Evolutionary conservation across 2,329 filamentous ascomycete species (phyloP).

Genomic region (Westerdykella aurantiaca): DNA sequence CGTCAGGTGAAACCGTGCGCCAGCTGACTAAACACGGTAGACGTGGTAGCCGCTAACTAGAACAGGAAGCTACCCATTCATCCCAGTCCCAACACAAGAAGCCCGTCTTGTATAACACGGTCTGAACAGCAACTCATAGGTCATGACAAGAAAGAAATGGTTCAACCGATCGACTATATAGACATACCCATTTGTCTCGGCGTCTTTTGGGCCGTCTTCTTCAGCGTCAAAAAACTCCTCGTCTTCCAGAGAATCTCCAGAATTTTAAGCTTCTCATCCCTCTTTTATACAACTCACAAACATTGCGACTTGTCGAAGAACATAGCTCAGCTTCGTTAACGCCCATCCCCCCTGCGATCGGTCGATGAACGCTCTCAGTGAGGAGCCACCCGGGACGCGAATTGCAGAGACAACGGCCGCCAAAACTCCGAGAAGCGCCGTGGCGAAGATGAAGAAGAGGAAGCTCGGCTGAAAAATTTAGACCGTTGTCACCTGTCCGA

Average conservation of each 20-base stretch:
- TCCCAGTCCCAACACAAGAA: too few species aligned
- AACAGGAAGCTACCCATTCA: too few species aligned
- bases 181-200: too few species aligned
- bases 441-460: constrained; percentile 35
- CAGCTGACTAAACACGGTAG: too few species aligned
- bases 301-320: constrained; percentile 33
- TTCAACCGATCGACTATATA: too few species aligned
- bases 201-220: constrained; percentile 10
- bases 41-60: too few species aligned
- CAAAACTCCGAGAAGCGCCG: constrained; percentile 39
- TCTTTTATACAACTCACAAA: constrained; percentile 12
- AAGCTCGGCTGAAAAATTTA: too few species aligned
- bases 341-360: constrained; percentile 33
- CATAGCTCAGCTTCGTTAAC: constrained; percentile 38
- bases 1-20: too few species aligned
- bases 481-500: too few species aligned
- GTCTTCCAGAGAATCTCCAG: constrained; percentile 22
- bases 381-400: constrained; percentile 22
- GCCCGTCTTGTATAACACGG: too few species aligned
- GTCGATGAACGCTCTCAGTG: constrained; percentile 38
- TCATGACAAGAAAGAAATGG: too few species aligned
- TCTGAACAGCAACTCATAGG: too few species aligned
- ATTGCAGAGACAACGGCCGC: constrained; percentile 34
- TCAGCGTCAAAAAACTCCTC: constrained; percentile 9
- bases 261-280: constrained; percentile 7